These are phyloP conservation scores for Xylariaceae sp. DNA, from an alignment of 2,329 filamentous ascomycete species.

Conservation along the genomic window DNA sequence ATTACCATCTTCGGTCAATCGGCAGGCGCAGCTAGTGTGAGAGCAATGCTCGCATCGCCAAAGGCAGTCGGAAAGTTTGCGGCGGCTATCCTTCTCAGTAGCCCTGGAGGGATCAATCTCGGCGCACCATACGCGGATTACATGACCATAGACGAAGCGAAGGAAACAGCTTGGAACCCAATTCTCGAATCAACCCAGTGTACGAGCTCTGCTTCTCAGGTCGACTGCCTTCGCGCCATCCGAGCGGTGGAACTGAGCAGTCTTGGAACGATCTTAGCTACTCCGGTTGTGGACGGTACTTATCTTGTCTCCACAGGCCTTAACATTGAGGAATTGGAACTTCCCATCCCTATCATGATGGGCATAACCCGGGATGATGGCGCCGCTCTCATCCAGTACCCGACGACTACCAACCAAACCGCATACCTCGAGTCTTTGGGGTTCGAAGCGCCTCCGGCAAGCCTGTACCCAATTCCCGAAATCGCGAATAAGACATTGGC, in stretches of 20 bases:
- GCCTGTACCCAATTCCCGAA: slow-evolving; percentile 46
- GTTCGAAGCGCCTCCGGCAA: slow-evolving; percentile 31
- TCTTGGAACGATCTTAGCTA: slow-evolving; percentile 41
- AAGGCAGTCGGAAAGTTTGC: slow-evolving; percentile 44
- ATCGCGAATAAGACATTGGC: slow-evolving; percentile 46
- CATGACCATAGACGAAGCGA: slow-evolving; percentile 50
- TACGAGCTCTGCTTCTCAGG: slow-evolving; percentile 42
- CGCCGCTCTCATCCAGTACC: slow-evolving; percentile 48
- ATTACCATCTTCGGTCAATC: slow-evolving; percentile 53
- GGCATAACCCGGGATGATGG: slow-evolving; percentile 52
- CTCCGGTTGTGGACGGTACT: slow-evolving; percentile 54
- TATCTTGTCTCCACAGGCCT: slow-evolving; percentile 46
- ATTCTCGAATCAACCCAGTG: slow-evolving; percentile 50
- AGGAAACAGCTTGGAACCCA: slow-evolving; percentile 42
- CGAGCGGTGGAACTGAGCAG: slow-evolving; percentile 39
- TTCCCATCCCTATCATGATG: slow-evolving; percentile 51
- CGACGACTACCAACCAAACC: slow-evolving; percentile 32
- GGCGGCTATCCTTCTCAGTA: slow-evolving; percentile 41
- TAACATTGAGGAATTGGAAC: slow-evolving; percentile 41
- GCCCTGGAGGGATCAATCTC: slow-evolving; percentile 44
- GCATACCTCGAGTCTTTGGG: slow-evolving; percentile 34
- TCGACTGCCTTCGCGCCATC: slow-evolving; percentile 48
- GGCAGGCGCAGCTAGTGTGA: slow-evolving; percentile 48
- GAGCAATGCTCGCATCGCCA: slow-evolving; percentile 45
- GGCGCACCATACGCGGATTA: slow-evolving; percentile 55